Conservation (phyloP, 805 yeast genomes). For the Hanseniaspora vineae region DNA sequence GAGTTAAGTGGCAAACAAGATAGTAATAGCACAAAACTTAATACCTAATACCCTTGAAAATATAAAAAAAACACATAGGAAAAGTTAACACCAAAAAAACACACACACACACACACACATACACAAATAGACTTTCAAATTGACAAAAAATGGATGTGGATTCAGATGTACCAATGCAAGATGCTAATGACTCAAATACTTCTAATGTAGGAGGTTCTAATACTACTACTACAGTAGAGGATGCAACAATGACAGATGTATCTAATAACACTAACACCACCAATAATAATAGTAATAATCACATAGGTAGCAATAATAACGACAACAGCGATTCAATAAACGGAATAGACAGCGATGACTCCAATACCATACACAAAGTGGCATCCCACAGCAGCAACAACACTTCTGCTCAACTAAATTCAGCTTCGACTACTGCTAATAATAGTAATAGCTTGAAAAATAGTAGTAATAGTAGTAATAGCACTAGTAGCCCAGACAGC, state of each 20-base stretch:
- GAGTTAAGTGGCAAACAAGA: background rate
- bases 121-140: background rate
- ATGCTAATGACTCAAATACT: conserved; percentile 22
- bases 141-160: conserved; percentile 48
- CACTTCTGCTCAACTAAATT: conserved; percentile 1
- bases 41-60: no score
- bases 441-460: conserved; percentile 1
- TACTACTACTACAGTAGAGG: background rate
- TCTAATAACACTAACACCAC: conserved; percentile 1
- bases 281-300: background rate
- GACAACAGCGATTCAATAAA: conserved; percentile 2
- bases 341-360: conserved; percentile 2
- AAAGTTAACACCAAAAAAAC: background rate
- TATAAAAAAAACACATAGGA: no score
- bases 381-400: conserved; percentile 2
- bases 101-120: background rate
- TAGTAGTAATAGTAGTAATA: background rate
- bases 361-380: background rate
- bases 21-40: no score
- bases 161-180: conserved; percentile 78
- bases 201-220: conserved; percentile 13
- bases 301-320: background rate
- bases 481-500: background rate
- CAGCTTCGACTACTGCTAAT: conserved; percentile 14
- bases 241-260: background rate